These are phyloP conservation scores for Pseudonitzschia pungens DNA, from an alignment of 108 stramenopile species.

Conservation along the genomic window DNA sequence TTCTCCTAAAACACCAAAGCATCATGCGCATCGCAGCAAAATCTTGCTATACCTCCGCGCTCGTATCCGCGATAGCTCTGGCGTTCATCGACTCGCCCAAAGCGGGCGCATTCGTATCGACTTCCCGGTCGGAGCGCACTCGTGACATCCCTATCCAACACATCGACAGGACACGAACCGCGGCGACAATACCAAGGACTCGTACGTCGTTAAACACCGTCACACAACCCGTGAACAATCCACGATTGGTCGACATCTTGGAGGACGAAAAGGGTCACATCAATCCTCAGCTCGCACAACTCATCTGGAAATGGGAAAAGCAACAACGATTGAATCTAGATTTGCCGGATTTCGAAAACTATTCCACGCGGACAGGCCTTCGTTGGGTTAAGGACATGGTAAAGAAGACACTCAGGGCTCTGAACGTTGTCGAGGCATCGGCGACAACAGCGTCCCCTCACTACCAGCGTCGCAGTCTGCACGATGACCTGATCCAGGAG, in stretches of 20 bases:
- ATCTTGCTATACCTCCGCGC: slow-evolving; percentile 3
- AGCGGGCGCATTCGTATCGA: not conserved
- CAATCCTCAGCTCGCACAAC: slow-evolving; percentile 52
- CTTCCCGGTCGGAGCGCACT: not conserved
- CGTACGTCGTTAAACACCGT: not conserved
- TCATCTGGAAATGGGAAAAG: slow-evolving; percentile 69
- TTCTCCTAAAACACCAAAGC: not conserved
- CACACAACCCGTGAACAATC: not conserved
- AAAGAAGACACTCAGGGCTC: slow-evolving; percentile 1
- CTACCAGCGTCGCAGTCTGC: not conserved
- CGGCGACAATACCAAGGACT: not conserved
- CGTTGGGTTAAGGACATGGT: slow-evolving; percentile 57
- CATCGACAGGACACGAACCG: too few relatives aligned
- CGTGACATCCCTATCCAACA: not conserved
- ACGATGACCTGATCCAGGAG: slow-evolving; percentile 66
- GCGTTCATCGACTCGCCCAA: not conserved
- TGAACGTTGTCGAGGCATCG: not conserved
- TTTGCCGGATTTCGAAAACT: slow-evolving; percentile 33
- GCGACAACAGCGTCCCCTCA: slow-evolving; percentile 14
- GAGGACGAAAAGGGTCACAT: slow-evolving; percentile 64
- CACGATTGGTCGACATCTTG: slow-evolving; percentile 35
- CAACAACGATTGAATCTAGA: slow-evolving; percentile 39
- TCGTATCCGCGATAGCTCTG: not conserved
- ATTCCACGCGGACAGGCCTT: slow-evolving; percentile 59
- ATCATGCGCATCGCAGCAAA: slow-evolving; percentile 7